Evolutionary conservation across 495 filamentous ascomycete genomes (phyloP).

Genomic region (Friedmanniomyces simplex): DNA sequence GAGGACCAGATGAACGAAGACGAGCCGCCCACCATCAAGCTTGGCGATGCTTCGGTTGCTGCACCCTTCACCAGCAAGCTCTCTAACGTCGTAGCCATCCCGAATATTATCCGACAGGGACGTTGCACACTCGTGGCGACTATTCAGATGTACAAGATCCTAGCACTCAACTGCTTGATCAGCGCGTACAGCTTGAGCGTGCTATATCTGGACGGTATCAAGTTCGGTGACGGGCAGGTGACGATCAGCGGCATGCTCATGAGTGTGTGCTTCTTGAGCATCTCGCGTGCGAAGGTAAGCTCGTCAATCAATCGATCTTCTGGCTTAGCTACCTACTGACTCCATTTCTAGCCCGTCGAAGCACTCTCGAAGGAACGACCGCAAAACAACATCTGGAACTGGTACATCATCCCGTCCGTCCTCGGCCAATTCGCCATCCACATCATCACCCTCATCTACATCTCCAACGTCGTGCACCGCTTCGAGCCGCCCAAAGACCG

Average conservation of each 20-base stretch:
- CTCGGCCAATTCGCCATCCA: constrained; percentile 97
- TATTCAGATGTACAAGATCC: constrained; percentile 99
- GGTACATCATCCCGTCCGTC: constrained; percentile 96
- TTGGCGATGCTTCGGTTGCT: constrained; percentile 93
- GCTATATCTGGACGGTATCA: constrained; percentile 95
- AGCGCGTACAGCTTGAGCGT: constrained; percentile 96
- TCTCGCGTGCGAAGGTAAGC: constrained; percentile 76
- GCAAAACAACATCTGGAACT: constrained; percentile 97
- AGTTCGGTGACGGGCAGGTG: constrained; percentile 96
- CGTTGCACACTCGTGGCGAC: constrained; percentile 95
- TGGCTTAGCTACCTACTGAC: constrained; percentile 2
- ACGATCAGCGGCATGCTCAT: constrained; percentile 99
- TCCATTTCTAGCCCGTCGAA: constrained; percentile 61
- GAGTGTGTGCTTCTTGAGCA: constrained; percentile 98
- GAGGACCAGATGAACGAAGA: constrained; percentile 77
- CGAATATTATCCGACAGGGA: constrained; percentile 96
- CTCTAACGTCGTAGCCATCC: constrained; percentile 91
- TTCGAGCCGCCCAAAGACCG: constrained; percentile 62
- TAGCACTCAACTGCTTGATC: constrained; percentile 96
- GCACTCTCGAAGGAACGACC: constrained; percentile 92
- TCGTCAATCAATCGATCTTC: background rate
- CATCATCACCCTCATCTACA: constrained; percentile 86
- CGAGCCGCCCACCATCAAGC: constrained; percentile 91
- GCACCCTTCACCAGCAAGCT: constrained; percentile 97
- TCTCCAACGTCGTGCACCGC: constrained; percentile 75